Conservation (phyloP, 306 rosid genomes). For the Quercus parvula region DNA sequence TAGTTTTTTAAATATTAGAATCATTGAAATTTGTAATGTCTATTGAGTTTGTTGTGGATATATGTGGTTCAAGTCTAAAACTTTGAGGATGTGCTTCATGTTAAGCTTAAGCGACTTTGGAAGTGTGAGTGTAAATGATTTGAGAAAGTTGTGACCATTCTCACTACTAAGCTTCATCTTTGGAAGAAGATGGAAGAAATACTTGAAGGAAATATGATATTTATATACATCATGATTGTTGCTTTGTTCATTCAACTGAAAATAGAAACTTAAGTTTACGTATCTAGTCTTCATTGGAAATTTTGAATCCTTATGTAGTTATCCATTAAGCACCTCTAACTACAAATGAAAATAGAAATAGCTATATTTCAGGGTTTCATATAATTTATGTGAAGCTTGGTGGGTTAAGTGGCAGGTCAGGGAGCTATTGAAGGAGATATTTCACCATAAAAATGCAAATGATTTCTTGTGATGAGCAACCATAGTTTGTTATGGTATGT, state of each 20-base stretch:
- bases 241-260: conserved; percentile 3
- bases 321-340: conserved; percentile 6
- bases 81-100: neutral
- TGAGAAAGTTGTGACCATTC: neutral
- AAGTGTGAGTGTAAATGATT: neutral
- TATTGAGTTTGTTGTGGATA: neutral
- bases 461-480: conserved; percentile 24
- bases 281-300: neutral
- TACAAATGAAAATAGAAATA: conserved; percentile 27
- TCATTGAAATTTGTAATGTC: neutral
- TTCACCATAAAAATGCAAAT: conserved; percentile 38
- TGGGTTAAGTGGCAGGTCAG: conserved; percentile 61
- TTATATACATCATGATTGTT: neutral
- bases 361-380: conserved; percentile 21
- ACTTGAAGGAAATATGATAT: neutral
- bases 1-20: too few species aligned
- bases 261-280: neutral
- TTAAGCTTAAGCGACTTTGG: neutral
- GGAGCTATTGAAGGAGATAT: conserved; percentile 43
- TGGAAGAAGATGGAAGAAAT: neutral
- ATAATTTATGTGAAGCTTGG: conserved; percentile 39
- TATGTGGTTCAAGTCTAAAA: neutral
- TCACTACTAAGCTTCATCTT: neutral
- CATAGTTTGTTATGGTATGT: conserved; percentile 39
- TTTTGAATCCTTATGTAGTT: neutral